Conservation (phyloP, 805 yeast species). For the Kluyveromyces wickerhamii region DNA sequence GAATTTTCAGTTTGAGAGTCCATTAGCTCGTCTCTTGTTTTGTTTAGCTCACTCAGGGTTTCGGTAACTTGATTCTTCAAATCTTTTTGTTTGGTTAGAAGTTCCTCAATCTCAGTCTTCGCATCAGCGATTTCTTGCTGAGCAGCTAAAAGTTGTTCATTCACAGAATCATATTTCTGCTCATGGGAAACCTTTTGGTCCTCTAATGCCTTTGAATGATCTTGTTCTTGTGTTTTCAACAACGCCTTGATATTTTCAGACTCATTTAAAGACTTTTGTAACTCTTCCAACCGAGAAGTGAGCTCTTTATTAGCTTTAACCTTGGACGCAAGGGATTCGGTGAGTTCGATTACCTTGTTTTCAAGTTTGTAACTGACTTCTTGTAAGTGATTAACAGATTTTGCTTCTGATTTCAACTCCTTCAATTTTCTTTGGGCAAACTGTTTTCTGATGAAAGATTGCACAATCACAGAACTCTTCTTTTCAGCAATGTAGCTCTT, state of each 20-base stretch:
- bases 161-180: constrained; percentile 40
- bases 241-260: constrained; percentile 45
- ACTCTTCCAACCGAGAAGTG: constrained; percentile 46
- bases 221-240: constrained; percentile 48
- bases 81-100: constrained; percentile 52
- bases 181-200: constrained; percentile 40
- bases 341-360: constrained; percentile 94
- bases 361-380: constrained; percentile 91
- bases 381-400: constrained; percentile 80
- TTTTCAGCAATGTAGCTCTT: constrained; percentile 37
- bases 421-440: constrained; percentile 60
- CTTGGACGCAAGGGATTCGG: constrained; percentile 72
- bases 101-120: constrained; percentile 48
- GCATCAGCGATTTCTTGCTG: constrained; percentile 52
- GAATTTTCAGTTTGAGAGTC: constrained; percentile 57
- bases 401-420: constrained; percentile 74
- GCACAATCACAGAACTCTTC: constrained; percentile 60
- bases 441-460: constrained; percentile 69
- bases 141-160: constrained; percentile 46
- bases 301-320: constrained; percentile 76
- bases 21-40: constrained; percentile 49
- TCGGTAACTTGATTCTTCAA: constrained; percentile 56
- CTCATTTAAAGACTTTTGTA: constrained; percentile 46
- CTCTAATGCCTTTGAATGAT: constrained; percentile 40
- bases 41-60: constrained; percentile 53